Evolutionary conservation across 75 land plant genomes (phyloP), one percentile per base, ranked within the genome.

Genomic region (Azolla pinnata): DNA sequence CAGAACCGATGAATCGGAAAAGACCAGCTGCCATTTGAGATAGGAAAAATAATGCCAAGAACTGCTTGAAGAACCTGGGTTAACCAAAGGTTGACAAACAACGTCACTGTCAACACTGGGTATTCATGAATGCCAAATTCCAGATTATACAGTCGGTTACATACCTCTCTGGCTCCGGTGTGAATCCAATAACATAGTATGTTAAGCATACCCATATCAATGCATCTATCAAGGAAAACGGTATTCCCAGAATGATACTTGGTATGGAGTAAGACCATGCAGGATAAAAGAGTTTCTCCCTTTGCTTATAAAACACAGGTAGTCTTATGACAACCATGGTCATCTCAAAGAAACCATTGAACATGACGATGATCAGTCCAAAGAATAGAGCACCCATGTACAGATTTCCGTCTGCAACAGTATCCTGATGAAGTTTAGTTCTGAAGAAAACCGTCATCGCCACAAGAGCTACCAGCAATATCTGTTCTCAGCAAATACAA

Each of bases 1-100:
- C 2, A 5, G 88, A 73, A 47, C 85, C 92, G 23, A 83, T 71
- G 2, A 77, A 61, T 12, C 92, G 79, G 54, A 90, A 90, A 7
- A 90, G 48, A 56, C 64, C 83, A 31, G 75, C 45, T 19, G 93
- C 79, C 77, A 78, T 75, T 56, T 87, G 97, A 49, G 78, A 77
- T 1, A 75, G 55, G 8, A 76, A 24, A 9, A 84, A 26, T 0
- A 90, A 74, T 32, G 87, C 65, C 35, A 90, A 59, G 56, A 67
- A 76, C 38, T 87, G 87, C 44, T 68, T 79, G 30, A 90, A 79
- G 0, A 87, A 68, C 65, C 93, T 87, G 79, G 44, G 61, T 3
- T 18, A 46, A n/a, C n/a, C n/a, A n/a, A n/a, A n/a, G n/a, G n/a
- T n/a, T n/a, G n/a, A n/a, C n/a, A n/a, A n/a, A n/a, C n/a, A n/a